A percentile compares a stretch with the other conserved stretches of the same genome.
Conservation (phyloP, 805 yeast species). For the Wickerhamiella allomyrinae region DNA sequence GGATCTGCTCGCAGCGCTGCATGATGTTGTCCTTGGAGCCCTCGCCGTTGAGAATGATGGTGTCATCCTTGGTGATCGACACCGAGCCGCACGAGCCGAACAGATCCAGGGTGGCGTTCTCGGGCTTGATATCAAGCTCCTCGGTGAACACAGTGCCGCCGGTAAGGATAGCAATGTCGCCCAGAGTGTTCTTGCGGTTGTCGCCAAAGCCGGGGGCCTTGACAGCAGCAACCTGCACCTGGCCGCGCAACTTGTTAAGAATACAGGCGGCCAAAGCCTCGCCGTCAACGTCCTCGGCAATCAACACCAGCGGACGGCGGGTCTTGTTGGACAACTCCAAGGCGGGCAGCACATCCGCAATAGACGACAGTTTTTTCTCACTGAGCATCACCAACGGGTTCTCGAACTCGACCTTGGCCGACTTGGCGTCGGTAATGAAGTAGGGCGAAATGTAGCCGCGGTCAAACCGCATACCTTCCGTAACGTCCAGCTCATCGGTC, state of each 20-base stretch:
- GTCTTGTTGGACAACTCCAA: slow-evolving; percentile 83
- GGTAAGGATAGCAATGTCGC: slow-evolving; percentile 86
- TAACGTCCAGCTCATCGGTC: slow-evolving; percentile 91
- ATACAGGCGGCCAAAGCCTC: slow-evolving; percentile 98
- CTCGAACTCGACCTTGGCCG: slow-evolving; percentile 88
- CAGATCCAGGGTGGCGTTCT: slow-evolving; percentile 76
- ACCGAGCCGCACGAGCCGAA: slow-evolving; percentile 86
- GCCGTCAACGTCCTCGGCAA: slow-evolving; percentile 95
- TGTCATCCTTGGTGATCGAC: slow-evolving; percentile 89
- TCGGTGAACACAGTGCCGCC: slow-evolving; percentile 85
- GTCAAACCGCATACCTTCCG: slow-evolving; percentile 97
- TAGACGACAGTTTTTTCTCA: slow-evolving; percentile 83
- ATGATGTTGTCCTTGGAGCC: slow-evolving; percentile 70
- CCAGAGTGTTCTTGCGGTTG: slow-evolving; percentile 90
- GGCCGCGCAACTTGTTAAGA: slow-evolving; percentile 93
- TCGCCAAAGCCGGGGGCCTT: slow-evolving; percentile 99
- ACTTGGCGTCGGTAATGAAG: slow-evolving; percentile 84
- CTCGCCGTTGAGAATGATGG: slow-evolving; percentile 84
- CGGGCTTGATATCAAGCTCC: slow-evolving; percentile 91
- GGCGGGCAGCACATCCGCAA: slow-evolving; percentile 85
- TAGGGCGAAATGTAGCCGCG: slow-evolving; percentile 95
- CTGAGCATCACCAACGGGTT: slow-evolving; percentile 77
- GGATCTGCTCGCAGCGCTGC: slow-evolving; percentile 88
- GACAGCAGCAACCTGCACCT: slow-evolving; percentile 92
- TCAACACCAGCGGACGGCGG: slow-evolving; percentile 81